Evolutionary conservation across 768 basidiomycete genomes (phyloP).

Genomic region (Lactarius quietus): DNA sequence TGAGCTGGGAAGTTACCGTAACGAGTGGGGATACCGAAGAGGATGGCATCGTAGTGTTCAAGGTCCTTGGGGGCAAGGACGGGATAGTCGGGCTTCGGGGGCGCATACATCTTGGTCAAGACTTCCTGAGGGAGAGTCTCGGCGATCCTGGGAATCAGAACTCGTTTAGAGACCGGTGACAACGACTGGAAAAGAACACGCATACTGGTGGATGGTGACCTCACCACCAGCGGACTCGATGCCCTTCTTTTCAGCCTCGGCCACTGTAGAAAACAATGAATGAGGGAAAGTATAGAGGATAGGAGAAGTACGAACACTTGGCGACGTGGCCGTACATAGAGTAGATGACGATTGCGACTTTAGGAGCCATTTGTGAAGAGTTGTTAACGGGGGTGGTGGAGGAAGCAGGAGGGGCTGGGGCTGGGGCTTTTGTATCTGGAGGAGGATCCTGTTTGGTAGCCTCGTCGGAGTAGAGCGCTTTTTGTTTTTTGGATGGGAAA

Average conservation of each 20-base stretch:
- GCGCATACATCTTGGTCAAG: conserved; percentile 64
- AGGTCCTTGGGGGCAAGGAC: conserved; percentile 56
- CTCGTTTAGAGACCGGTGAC: background rate
- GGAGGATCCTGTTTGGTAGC: conserved; percentile 20
- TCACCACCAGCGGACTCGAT: conserved; percentile 41
- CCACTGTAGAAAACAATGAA: conserved; percentile 44
- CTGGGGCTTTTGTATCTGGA: conserved; percentile 25
- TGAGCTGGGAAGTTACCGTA: conserved; percentile 80
- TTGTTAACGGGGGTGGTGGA: conserved; percentile 7
- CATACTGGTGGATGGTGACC: conserved; percentile 48
- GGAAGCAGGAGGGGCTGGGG: conserved; percentile 2
- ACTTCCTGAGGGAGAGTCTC: conserved; percentile 76
- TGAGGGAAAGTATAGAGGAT: background rate
- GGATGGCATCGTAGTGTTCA: conserved; percentile 59
- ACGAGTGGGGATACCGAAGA: conserved; percentile 77
- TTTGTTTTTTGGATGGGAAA: conserved; percentile 39
- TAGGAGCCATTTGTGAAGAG: conserved; percentile 37
- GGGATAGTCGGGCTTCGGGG: conserved; percentile 69
- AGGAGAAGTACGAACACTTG: conserved; percentile 44
- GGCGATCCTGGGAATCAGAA: conserved; percentile 47
- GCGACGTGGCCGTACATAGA: conserved; percentile 71
- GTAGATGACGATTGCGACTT: conserved; percentile 70
- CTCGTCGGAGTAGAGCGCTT: conserved; percentile 34
- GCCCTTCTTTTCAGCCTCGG: conserved; percentile 47
- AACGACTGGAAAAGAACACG: background rate